Percentiles rank a stretch among this genome's conserved stretches.
phyloP scores from a whole-genome alignment of 2,329 filamentous ascomycete genomes.

The Aspergillus viridinutans region DNA sequence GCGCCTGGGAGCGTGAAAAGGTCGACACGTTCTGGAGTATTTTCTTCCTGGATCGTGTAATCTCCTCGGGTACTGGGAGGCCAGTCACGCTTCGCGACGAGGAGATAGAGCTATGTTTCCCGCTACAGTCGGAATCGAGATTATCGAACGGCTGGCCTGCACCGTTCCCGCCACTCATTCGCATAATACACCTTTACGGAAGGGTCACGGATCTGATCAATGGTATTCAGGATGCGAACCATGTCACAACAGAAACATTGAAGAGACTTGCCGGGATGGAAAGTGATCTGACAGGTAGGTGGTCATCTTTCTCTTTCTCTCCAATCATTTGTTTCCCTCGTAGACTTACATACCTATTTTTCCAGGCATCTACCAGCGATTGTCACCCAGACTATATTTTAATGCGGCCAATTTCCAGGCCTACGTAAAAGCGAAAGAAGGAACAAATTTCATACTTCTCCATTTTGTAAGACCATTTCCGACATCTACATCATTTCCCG shows the following conservation, averaged over 20 bases:
- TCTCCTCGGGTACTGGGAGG: constrained; percentile 80
- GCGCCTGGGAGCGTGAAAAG: constrained; percentile 71
- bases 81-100: constrained; percentile 79
- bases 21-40: constrained; percentile 89
- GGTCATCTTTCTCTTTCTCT: constrained; percentile 30
- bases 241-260: constrained; percentile 71
- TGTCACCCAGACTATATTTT: constrained; percentile 73
- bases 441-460: constrained; percentile 79
- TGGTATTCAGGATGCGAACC: constrained; percentile 67
- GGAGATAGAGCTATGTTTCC: constrained; percentile 76
- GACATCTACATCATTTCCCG: background rate
- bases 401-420: constrained; percentile 82
- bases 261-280: constrained; percentile 73
- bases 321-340: background rate
- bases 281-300: constrained; percentile 61
- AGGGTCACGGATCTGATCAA: constrained; percentile 81
- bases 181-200: constrained; percentile 82
- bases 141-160: constrained; percentile 64
- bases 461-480: constrained; percentile 53
- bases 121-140: constrained; percentile 50
- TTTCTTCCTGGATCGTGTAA: constrained; percentile 80
- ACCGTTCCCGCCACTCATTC: constrained; percentile 73
- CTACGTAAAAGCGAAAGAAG: constrained; percentile 74
- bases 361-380: constrained; percentile 61
- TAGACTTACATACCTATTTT: constrained; percentile 1